Percentiles rank a stretch among this genome's conserved stretches.
Evolutionary conservation across 1,139 yeast genomes (phyloP).

Genomic region (Groenewaldozyma sp.): DNA sequence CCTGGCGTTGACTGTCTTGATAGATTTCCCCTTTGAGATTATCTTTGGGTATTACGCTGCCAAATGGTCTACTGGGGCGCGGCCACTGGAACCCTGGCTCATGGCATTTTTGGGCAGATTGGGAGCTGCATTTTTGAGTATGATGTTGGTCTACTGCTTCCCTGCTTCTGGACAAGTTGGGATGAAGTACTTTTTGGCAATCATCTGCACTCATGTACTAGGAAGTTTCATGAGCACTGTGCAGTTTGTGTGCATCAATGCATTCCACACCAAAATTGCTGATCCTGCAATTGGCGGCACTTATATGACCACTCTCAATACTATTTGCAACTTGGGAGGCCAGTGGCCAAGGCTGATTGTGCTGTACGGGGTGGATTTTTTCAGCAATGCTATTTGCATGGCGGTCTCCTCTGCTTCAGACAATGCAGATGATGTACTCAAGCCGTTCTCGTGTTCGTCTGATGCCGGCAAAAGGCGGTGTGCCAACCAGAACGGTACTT

Average conservation of each 20-base stretch:
- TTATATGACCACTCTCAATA: slow-evolving; percentile 91
- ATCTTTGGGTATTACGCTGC: slow-evolving; percentile 94
- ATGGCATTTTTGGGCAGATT: slow-evolving; percentile 82
- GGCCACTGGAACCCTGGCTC: slow-evolving; percentile 79
- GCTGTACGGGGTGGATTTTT: slow-evolving; percentile 66
- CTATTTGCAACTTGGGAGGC: slow-evolving; percentile 89
- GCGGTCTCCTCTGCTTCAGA: slow-evolving; percentile 19
- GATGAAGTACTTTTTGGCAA: slow-evolving; percentile 49
- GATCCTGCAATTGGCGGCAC: slow-evolving; percentile 97
- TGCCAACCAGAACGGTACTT: slow-evolving; percentile 43
- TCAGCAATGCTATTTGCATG: slow-evolving; percentile 62
- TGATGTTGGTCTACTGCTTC: slow-evolving; percentile 59
- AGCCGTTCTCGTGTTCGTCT: slow-evolving; percentile 35
- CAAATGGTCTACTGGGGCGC: slow-evolving; percentile 74
- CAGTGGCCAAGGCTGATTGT: slow-evolving; percentile 91
- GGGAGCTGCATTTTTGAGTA: slow-evolving; percentile 66
- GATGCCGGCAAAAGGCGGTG: slow-evolving; percentile 43
- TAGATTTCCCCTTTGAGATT: slow-evolving; percentile 94
- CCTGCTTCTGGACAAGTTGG: slow-evolving; percentile 43
- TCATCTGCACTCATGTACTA: slow-evolving; percentile 71
- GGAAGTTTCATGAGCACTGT: slow-evolving; percentile 91
- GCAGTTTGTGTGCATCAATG: slow-evolving; percentile 88
- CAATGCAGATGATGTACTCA: slow-evolving; percentile 14
- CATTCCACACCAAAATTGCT: slow-evolving; percentile 91
- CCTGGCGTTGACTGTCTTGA: slow-evolving; percentile 80